Base-by-base conservation (phyloP, 1,284 basidiomycete species). In the Cryptococcus sp. region DNA sequence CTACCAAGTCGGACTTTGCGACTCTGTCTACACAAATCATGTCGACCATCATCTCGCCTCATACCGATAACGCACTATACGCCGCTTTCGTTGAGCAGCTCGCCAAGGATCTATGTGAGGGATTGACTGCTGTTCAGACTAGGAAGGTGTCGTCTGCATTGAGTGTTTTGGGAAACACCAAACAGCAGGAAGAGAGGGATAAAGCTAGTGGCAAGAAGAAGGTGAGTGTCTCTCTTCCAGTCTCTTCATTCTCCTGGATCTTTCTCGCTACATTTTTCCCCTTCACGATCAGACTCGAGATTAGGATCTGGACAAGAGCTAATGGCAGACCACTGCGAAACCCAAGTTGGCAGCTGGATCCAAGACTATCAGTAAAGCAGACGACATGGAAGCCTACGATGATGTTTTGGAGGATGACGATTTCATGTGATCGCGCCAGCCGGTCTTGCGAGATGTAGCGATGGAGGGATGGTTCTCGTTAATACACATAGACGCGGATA, bases 171-270 rank as follows among this genome's bases (percentile, higher is more conserved):
- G 87, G 90, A 46, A 94, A 93, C 69, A 90, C 92, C 78, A 97
- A 97, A 78, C 89, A 92, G 78, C 88, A 84, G 74, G 89, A 91
- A 70, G 83, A 85, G 69, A 79, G 85, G 55, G 90, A 91, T 45
- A 90, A 88, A 75, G 80, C 84, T 0, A 85, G 83, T 58, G 88
- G 89, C 21, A 93, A 92, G 82, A 92, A 91, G 80, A 93, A 92
- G 78, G 79, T 83, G 54, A 45, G 68, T 61, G 13, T 7, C 13
- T 16, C 16, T n/a, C n/a, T n/a, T n/a, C 22, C n/a, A n/a, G n/a
- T n/a, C n/a, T n/a, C n/a, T n/a, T n/a, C n/a, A n/a, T n/a, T n/a
- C n/a, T n/a, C n/a, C n/a, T n/a, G n/a, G n/a, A n/a, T n/a, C n/a
- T n/a, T n/a, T n/a, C n/a, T n/a, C n/a, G n/a, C n/a, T n/a, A n/a